Conservation (phyloP, 768 basidiomycete genomes). For the Kwoniella bestiolae region DNA sequence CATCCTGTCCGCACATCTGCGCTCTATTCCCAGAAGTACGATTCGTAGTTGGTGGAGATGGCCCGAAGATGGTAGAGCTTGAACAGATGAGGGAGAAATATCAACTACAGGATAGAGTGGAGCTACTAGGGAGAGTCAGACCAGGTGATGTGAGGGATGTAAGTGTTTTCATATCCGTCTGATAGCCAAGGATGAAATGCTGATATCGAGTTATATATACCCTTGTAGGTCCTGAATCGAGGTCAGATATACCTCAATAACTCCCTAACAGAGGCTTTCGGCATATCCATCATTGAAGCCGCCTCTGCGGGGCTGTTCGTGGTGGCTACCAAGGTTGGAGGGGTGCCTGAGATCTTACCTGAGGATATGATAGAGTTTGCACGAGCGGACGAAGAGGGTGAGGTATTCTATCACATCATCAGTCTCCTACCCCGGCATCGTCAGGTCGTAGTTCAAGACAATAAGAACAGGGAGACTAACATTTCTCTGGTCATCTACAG, state of each 20-base stretch:
- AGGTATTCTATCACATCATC: conserved; percentile 40
- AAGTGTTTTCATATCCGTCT: conserved; percentile 47
- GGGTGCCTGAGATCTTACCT: conserved; percentile 92
- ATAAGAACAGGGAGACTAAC: too few relatives aligned
- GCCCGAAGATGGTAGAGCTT: conserved; percentile 91
- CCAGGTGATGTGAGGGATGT: conserved; percentile 84
- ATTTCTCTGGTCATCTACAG: conserved; percentile 58
- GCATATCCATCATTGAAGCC: conserved; percentile 95
- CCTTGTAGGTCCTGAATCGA: conserved; percentile 71
- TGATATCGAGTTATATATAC: neutral
- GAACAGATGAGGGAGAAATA: conserved; percentile 94
- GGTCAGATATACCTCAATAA: conserved; percentile 95
- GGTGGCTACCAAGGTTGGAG: conserved; percentile 90
- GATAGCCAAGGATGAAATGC: too few relatives aligned
- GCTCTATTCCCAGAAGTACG: conserved; percentile 79
- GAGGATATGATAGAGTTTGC: conserved; percentile 95
- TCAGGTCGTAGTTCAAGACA: too few relatives aligned
- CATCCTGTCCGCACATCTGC: conserved; percentile 88
- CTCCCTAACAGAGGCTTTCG: conserved; percentile 93
- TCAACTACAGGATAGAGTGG: conserved; percentile 86
- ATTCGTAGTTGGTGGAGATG: conserved; percentile 90
- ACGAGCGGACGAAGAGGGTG: conserved; percentile 90
- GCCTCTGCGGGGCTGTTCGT: conserved; percentile 93
- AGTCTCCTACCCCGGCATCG: neutral
- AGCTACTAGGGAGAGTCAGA: conserved; percentile 77